A percentile compares a stretch with the other conserved stretches of the same genome.
phyloP scores from a whole-genome alignment of 768 basidiomycete species.

The Boletales sp. region DNA sequence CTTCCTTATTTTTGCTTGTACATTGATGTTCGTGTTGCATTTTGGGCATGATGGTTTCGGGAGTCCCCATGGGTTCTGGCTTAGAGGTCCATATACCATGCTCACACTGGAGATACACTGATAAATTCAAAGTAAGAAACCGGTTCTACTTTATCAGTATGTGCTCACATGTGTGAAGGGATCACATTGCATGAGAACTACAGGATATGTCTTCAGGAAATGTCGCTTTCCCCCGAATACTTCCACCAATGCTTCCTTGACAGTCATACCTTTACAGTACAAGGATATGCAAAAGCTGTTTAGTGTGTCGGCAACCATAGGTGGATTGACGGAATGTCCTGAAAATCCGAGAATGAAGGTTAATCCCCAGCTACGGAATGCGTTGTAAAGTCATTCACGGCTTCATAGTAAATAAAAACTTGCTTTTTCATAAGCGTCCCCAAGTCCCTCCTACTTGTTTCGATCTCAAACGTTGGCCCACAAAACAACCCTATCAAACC shows the following conservation, averaged over 20 bases:
- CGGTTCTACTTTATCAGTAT: not conserved
- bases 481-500: not conserved
- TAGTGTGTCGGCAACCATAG: not conserved
- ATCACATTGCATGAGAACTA: constrained; percentile 1
- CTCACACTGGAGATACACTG: not conserved
- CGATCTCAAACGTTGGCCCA: not conserved
- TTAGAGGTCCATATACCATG: constrained; percentile 1
- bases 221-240: not conserved
- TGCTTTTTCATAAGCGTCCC: not conserved
- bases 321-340: not conserved
- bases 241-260: not conserved
- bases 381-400: too few relatives aligned
- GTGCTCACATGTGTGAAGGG: not conserved
- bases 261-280: not conserved
- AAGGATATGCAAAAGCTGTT: not conserved
- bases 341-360: not conserved
- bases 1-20: not conserved
- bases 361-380: not conserved
- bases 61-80: constrained; percentile 1
- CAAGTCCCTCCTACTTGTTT: not conserved
- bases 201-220: not conserved
- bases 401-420: not conserved
- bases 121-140: too few relatives aligned
- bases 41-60: not conserved
- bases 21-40: not conserved